phyloP scores from a whole-genome alignment of 2,329 filamentous ascomycete species.

The Aspergillus spinulosporus region DNA sequence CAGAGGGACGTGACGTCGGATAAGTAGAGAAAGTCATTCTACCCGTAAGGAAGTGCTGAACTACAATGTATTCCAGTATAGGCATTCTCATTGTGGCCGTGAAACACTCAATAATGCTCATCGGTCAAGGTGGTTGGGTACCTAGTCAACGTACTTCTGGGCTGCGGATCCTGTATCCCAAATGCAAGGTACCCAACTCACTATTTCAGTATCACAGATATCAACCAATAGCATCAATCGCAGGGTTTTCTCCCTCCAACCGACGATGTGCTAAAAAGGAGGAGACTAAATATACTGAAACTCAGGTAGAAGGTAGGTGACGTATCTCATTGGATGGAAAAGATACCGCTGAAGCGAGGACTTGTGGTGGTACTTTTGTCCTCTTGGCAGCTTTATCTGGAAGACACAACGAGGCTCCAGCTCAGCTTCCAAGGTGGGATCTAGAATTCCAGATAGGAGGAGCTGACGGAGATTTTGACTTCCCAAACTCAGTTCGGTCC shows the following conservation, averaged over 20 bases:
- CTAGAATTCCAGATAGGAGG: too few species aligned
- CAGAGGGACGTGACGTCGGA: not conserved
- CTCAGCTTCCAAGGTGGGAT: not conserved
- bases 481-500: too few species aligned
- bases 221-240: conserved; percentile 1
- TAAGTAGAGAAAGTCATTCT: not conserved
- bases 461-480: not conserved
- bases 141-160: conserved; percentile 1
- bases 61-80: not conserved
- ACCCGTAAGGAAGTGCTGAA: not conserved
- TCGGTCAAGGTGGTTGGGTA: not conserved
- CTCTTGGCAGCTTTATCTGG: not conserved
- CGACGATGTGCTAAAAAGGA: not conserved
- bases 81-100: too few species aligned
- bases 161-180: conserved; percentile 1
- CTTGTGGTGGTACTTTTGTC: conserved; percentile 4
- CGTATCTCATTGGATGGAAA: not conserved
- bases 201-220: not conserved
- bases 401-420: not conserved
- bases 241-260: conserved; percentile 1
- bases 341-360: not conserved
- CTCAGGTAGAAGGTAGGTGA: not conserved
- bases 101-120: too few species aligned
- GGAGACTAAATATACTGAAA: not conserved
- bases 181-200: not conserved